These are phyloP conservation scores for Fusarium clavum DNA, from an alignment of 2,329 filamentous ascomycete genomes.

Conservation along the genomic window DNA sequence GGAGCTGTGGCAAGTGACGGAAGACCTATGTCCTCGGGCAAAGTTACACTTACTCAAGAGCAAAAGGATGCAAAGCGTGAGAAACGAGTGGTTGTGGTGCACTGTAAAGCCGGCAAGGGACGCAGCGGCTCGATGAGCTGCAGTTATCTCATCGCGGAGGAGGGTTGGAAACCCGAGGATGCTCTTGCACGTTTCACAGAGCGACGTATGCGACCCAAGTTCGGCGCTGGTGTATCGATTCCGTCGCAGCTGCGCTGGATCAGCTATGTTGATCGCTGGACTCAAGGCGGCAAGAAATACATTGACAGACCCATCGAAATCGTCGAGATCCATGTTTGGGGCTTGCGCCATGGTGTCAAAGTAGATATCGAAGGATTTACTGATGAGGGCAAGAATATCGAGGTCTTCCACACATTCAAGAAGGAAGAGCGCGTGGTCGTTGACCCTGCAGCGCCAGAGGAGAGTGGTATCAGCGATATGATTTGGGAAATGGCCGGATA, in stretches of 20 bases:
- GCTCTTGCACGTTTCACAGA: conserved; percentile 75
- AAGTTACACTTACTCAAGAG: conserved; percentile 33
- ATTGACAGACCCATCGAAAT: conserved; percentile 86
- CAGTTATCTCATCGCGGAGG: conserved; percentile 90
- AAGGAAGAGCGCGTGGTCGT: conserved; percentile 78
- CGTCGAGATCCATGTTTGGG: conserved; percentile 90
- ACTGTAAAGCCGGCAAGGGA: conserved; percentile 98
- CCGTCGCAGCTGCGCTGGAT: conserved; percentile 92
- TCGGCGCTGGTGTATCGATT: conserved; percentile 91
- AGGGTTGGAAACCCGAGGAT: conserved; percentile 68
- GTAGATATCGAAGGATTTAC: conserved; percentile 85
- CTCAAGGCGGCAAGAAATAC: conserved; percentile 79
- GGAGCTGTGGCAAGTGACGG: conserved; percentile 28
- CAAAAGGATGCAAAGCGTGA: conserved; percentile 52
- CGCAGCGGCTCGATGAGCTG: conserved; percentile 89
- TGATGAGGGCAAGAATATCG: conserved; percentile 90
- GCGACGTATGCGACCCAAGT: conserved; percentile 87
- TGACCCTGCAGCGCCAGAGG: conserved; percentile 65
- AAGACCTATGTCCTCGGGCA: conserved; percentile 25
- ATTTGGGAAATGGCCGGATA: conserved; percentile 65
- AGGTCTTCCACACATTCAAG: conserved; percentile 83
- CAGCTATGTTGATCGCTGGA: conserved; percentile 89
- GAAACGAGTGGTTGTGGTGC: conserved; percentile 83
- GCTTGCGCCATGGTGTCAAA: conserved; percentile 87
- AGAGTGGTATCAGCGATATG: conserved; percentile 62